Percentiles rank a stretch among this genome's conserved stretches.
Conservation (phyloP, 192 early-diverging fungal genomes). For the Backusella tuberculispora region DNA sequence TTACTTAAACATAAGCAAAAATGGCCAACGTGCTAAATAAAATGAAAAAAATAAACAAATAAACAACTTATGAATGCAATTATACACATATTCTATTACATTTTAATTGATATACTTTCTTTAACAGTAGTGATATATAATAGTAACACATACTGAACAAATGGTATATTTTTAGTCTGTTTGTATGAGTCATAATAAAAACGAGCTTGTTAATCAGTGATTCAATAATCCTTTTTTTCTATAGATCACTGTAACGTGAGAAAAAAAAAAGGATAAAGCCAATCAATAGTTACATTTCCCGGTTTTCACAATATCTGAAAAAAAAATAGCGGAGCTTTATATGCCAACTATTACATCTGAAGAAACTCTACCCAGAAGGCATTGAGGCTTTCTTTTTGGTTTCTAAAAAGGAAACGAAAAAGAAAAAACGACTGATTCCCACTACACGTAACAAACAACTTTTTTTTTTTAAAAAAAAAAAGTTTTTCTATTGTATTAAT, state of each 20-base stretch:
- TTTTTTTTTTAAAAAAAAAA: too few species aligned
- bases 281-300: too few species aligned
- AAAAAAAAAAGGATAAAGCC: background rate
- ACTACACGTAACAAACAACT: too few species aligned
- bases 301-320: too few species aligned
- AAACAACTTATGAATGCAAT: background rate
- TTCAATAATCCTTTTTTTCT: background rate
- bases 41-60: background rate
- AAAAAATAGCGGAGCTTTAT: too few species aligned
- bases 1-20: background rate
- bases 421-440: too few species aligned
- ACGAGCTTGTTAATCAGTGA: constrained; percentile 3
- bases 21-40: background rate
- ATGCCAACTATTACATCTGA: too few species aligned
- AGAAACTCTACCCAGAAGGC: too few species aligned
- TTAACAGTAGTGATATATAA: background rate
- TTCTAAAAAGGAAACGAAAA: too few species aligned
- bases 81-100: background rate
- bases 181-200: background rate
- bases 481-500: too few species aligned
- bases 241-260: background rate
- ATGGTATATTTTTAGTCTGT: background rate
- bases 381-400: too few species aligned
- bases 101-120: background rate
- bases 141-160: background rate